A percentile compares a stretch with the other conserved stretches of the same genome.
Conservation (phyloP, 169 alveolate species). For the Plasmodium cynomolgi region DNA sequence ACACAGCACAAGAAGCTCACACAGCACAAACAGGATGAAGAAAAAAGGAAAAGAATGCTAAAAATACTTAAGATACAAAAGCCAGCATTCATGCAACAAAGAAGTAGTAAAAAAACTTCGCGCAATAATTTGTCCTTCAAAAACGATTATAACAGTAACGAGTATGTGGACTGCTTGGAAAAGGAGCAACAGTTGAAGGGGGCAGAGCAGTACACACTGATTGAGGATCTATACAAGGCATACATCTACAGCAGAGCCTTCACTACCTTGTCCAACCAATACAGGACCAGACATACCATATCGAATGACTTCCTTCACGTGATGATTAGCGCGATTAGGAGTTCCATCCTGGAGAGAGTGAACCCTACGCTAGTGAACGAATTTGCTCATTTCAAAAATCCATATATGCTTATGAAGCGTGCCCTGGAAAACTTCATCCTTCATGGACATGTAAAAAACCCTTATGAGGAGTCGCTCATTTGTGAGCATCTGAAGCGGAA, state of each 20-base stretch:
- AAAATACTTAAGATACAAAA: constrained; percentile 14
- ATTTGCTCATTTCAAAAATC: constrained; percentile 39
- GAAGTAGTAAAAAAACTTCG: constrained; percentile 21
- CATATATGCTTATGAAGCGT: constrained; percentile 62
- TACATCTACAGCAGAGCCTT: constrained; percentile 60
- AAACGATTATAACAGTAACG: constrained; percentile 4
- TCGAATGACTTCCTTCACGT: constrained; percentile 24
- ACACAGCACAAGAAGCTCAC: no score
- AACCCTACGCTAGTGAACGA: constrained; percentile 62
- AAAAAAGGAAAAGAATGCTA: background rate
- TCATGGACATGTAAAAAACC: constrained; percentile 51
- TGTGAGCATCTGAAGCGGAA: constrained; percentile 20
- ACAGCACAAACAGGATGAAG: background rate
- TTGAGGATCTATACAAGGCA: constrained; percentile 60
- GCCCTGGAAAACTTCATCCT: constrained; percentile 22
- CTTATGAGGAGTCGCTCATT: constrained; percentile 58
- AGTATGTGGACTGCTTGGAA: constrained; percentile 11
- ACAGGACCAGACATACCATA: constrained; percentile 42
- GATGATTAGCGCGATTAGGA: constrained; percentile 31
- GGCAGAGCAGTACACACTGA: constrained; percentile 49
- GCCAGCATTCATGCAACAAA: constrained; percentile 60
- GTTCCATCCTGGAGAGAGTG: constrained; percentile 33
- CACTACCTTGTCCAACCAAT: constrained; percentile 4
- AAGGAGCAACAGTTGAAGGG: constrained; percentile 38
- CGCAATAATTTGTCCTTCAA: background rate